Conservation (phyloP, 768 basidiomycete genomes). For the Dentipellis fragilis region DNA sequence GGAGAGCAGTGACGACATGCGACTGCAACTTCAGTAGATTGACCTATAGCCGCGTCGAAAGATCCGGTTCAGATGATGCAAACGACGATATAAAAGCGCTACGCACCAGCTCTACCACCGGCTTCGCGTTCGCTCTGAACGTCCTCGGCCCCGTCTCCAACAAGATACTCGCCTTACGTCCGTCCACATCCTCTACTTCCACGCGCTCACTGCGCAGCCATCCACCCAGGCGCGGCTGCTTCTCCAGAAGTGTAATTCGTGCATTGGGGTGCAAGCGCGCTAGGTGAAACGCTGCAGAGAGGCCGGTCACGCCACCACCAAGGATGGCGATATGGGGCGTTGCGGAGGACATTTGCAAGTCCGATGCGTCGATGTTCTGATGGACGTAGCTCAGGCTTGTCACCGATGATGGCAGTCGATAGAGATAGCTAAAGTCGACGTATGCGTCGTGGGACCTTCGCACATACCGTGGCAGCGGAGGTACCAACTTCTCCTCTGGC, state of each 20-base stretch:
- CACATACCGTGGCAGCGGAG: too few relatives aligned
- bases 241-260: conserved; percentile 63
- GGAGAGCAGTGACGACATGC: conserved; percentile 56
- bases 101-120: conserved; percentile 74
- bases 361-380: too few relatives aligned
- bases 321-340: conserved; percentile 48
- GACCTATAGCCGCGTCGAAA: conserved; percentile 36
- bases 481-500: too few relatives aligned
- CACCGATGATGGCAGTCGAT: too few relatives aligned
- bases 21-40: conserved; percentile 57
- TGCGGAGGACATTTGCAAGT: background rate
- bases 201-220: conserved; percentile 68
- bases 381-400: too few relatives aligned
- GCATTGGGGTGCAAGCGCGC: conserved; percentile 50
- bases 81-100: background rate
- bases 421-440: too few relatives aligned
- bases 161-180: conserved; percentile 33
- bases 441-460: too few relatives aligned
- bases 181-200: conserved; percentile 21
- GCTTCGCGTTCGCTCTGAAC: conserved; percentile 63
- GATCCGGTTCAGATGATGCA: conserved; percentile 5
- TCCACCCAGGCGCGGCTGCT: conserved; percentile 59
- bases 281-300: conserved; percentile 74
- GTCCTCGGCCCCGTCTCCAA: conserved; percentile 87
- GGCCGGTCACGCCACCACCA: conserved; percentile 75